These are phyloP conservation scores for Penicillium subrubescens DNA, from an alignment of 495 filamentous ascomycete genomes.

Conservation along the genomic window DNA sequence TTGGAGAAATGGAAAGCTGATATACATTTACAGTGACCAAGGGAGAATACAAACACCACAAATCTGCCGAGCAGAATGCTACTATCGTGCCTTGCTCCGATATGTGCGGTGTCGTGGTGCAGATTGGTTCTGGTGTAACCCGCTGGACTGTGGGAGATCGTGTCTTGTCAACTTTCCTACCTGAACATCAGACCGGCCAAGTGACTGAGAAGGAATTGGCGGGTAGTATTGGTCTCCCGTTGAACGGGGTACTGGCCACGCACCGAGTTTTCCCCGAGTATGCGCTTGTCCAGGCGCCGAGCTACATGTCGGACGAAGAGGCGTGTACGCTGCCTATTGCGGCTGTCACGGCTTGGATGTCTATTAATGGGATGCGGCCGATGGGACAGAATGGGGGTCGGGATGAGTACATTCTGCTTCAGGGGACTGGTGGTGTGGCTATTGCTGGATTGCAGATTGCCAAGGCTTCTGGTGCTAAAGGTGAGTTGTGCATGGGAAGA, in stretches of 20 bases:
- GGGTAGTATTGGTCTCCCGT: slow-evolving; percentile 64
- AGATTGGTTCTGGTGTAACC: slow-evolving; percentile 64
- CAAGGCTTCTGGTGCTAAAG: slow-evolving; percentile 72
- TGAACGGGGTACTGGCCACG: slow-evolving; percentile 68
- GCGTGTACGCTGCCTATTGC: slow-evolving; percentile 70
- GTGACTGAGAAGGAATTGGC: slow-evolving; percentile 47
- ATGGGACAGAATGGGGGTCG: slow-evolving; percentile 59
- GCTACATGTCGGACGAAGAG: slow-evolving; percentile 62
- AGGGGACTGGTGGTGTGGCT: slow-evolving; percentile 80
- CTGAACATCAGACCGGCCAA: slow-evolving; percentile 66
- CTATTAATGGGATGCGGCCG: slow-evolving; percentile 66
- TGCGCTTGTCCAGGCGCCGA: slow-evolving; percentile 65
- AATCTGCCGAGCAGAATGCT: slow-evolving; percentile 38
- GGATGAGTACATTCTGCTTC: slow-evolving; percentile 70
- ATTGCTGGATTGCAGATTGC: slow-evolving; percentile 80
- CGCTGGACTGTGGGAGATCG: slow-evolving; percentile 68
- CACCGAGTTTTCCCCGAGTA: slow-evolving; percentile 69
- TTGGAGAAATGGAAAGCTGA: not conserved
- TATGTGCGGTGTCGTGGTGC: slow-evolving; percentile 70
- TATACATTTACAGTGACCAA: slow-evolving; percentile 42
- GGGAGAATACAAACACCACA: slow-evolving; percentile 60
- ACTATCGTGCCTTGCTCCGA: slow-evolving; percentile 72
- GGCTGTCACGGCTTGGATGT: slow-evolving; percentile 79
- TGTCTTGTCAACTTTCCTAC: slow-evolving; percentile 76
- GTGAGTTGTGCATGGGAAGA: slow-evolving; percentile 54